phyloP scores from a whole-genome alignment of 257 asterid genomes.

The Apocynum venetum region DNA sequence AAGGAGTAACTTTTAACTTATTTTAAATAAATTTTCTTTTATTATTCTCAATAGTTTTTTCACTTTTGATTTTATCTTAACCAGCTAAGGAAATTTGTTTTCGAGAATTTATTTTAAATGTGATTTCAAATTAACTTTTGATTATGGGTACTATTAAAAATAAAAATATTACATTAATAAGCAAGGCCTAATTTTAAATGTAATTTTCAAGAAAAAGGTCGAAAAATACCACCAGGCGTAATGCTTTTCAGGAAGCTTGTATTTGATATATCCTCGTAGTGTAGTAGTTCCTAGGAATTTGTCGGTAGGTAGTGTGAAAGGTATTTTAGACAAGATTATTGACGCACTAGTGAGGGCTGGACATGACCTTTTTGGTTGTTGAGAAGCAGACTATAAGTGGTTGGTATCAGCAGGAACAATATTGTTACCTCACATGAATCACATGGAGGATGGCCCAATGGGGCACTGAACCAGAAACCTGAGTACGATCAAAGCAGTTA shows the following conservation, averaged over 20 bases:
- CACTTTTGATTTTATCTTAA: too few relatives aligned
- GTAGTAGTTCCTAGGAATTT: neutral
- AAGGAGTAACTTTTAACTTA: too few relatives aligned
- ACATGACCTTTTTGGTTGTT: slow-evolving; percentile 7
- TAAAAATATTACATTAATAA: too few relatives aligned
- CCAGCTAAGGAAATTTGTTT: too few relatives aligned
- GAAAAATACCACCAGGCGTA: neutral
- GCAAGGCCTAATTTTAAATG: too few relatives aligned
- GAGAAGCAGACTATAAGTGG: neutral
- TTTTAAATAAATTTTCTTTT: too few relatives aligned
- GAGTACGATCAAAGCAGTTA: neutral
- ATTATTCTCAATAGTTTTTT: too few relatives aligned
- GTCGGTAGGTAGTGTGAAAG: neutral
- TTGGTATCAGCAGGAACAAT: neutral
- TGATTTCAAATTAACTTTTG: too few relatives aligned
- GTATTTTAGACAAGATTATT: neutral
- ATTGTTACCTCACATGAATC: slow-evolving; percentile 1
- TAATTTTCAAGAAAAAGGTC: neutral
- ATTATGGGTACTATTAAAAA: too few relatives aligned
- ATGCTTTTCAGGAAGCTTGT: neutral
- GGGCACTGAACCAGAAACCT: neutral
- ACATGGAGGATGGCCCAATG: neutral
- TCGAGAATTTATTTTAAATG: too few relatives aligned
- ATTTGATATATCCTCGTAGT: neutral
- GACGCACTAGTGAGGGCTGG: neutral